phyloP scores from a whole-genome alignment of 805 yeast species.

The Hanseniaspora guilliermondii region DNA sequence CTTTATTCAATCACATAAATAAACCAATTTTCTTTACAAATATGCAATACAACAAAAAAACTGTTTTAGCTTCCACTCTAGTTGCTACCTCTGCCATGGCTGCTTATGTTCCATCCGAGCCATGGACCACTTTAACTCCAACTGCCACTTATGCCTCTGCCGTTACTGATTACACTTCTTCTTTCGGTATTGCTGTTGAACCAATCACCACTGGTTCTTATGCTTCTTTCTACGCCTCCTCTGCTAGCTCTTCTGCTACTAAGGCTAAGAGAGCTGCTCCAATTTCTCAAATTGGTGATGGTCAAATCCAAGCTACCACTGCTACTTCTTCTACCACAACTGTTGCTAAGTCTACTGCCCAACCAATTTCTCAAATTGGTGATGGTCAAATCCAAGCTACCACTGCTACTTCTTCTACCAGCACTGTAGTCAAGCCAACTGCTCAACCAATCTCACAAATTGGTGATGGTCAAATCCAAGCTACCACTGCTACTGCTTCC shows the following conservation, averaged over 20 bases:
- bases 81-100: conserved; percentile 37
- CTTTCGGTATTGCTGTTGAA: conserved; percentile 59
- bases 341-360: conserved; percentile 21
- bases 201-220: conserved; percentile 30
- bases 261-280: conserved; percentile 31
- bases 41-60: conserved; percentile 19
- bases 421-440: conserved; percentile 24
- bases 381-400: conserved; percentile 41
- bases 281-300: conserved; percentile 38
- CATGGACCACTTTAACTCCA: conserved; percentile 65
- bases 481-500: conserved; percentile 30
- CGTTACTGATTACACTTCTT: conserved; percentile 40
- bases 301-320: conserved; percentile 31
- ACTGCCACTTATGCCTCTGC: conserved; percentile 41
- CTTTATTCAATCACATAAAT: not conserved
- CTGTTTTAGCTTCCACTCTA: conserved; percentile 27
- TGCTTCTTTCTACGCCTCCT: conserved; percentile 22
- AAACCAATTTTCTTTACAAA: too few relatives aligned
- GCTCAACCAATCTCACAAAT: conserved; percentile 23
- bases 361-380: conserved; percentile 33
- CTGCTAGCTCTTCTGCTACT: conserved; percentile 27
- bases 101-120: conserved; percentile 50
- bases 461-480: conserved; percentile 47
- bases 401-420: conserved; percentile 17
- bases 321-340: conserved; percentile 20